Base-by-base conservation (phyloP, 148 eudicot genomes). In the Amaranthus hypochondriacus region DNA sequence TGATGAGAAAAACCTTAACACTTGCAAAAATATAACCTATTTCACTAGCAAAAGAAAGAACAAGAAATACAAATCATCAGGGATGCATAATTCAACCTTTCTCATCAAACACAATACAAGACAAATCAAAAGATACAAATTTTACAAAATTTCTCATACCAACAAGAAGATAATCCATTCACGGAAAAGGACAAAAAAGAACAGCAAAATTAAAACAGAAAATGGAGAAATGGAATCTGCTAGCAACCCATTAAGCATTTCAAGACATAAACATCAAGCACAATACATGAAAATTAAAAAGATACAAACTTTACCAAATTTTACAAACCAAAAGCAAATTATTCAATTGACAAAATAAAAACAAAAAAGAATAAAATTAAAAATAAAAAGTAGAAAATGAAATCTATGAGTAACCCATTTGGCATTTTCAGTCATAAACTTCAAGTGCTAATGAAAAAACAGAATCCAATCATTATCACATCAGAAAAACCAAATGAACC, bases 181-280 rank as follows among this genome's bases (percentile, higher is more conserved):
- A 28, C 1, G 39, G 39, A 28, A 28, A 28, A 28, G 39, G 4
- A 4, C 60, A 57, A 1, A 57, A 57, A 7, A 57, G 13, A 59
- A 59, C 62, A 59, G 42, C 49, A 61, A 8, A 61, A 61, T 28
- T 9, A 59, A 5, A 3, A 48, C 5, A 53, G 48, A 68, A 51
- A 43, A 68, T 6, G 53, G 10, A 52, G 56, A 46, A 68, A 7
- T 14, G 52, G 9, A 49, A 18, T 2, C 9, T 46, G 52, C 5
- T 9, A 5, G 28, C 5, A 59, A 28, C 39, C 39, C 39, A 28
- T 28, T 28, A 28, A 28, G 39, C 39, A 28, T 14, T 53, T 13
- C 67, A 68, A 75, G 53, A 65, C 43, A 54, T 56, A 60, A 61
- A 61, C 42, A 14, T 70, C 18, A 66, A 72, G 21, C 47, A 52